A percentile compares a stretch with the other conserved stretches of the same genome.
phyloP scores from a whole-genome alignment of 495 filamentous ascomycete genomes.

The Daldinia childiae region DNA sequence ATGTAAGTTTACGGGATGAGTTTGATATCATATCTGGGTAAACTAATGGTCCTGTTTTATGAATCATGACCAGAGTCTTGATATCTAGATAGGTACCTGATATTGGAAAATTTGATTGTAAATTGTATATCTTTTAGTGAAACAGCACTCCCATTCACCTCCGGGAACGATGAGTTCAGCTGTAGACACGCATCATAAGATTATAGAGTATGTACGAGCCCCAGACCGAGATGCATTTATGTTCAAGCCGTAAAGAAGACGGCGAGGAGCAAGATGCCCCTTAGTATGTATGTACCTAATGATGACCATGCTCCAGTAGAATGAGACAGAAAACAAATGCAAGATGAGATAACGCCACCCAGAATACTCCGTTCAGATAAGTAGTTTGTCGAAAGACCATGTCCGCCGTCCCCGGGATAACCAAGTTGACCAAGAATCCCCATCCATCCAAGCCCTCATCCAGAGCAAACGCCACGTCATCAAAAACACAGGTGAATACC shows the following conservation, averaged over 20 bases:
- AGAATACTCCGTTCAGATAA: conserved; percentile 34
- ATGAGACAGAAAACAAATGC: conserved; percentile 23
- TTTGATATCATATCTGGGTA: too few relatives aligned
- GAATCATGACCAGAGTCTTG: too few relatives aligned
- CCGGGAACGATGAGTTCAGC: background rate
- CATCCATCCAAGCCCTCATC: conserved; percentile 12
- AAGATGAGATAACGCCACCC: conserved; percentile 33
- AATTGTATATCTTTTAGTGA: background rate
- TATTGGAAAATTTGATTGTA: background rate
- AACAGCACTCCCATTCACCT: background rate
- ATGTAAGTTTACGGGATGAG: too few relatives aligned
- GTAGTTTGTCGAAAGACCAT: conserved; percentile 18
- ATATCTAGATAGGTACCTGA: too few relatives aligned
- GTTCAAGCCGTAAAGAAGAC: conserved; percentile 15
- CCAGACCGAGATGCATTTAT: conserved; percentile 14
- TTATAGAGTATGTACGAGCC: background rate
- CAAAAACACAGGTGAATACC: conserved; percentile 27
- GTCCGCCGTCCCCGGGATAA: conserved; percentile 17
- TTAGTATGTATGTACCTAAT: conserved; percentile 29
- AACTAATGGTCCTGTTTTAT: too few relatives aligned
- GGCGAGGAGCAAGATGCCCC: conserved; percentile 9
- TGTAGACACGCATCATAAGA: background rate
- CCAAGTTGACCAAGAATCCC: conserved; percentile 14
- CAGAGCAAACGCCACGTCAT: conserved; percentile 33
- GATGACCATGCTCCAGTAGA: conserved; percentile 30